Conservation (phyloP, 2,329 filamentous ascomycete species). For the Beauveria sp. region DNA sequence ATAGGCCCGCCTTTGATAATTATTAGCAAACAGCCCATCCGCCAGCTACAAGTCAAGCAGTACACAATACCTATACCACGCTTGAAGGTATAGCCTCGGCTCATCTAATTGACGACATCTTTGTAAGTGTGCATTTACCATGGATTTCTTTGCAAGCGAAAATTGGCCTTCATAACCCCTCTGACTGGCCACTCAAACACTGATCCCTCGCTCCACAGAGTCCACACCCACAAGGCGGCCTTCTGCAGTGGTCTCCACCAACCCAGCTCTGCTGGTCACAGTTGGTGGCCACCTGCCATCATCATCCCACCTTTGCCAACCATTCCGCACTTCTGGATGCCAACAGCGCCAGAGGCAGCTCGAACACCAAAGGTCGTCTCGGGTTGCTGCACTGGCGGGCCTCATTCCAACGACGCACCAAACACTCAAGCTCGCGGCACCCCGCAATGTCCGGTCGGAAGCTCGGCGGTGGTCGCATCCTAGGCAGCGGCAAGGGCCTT, state of each 20-base stretch:
- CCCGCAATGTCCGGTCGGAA: conserved; percentile 69
- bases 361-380: conserved; percentile 28
- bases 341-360: conserved; percentile 19
- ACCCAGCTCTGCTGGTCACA: neutral
- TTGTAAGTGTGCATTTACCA: no score
- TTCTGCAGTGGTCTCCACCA: neutral
- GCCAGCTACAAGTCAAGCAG: no score
- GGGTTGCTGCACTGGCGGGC: conserved; percentile 11
- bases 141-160: neutral
- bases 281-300: conserved; percentile 5
- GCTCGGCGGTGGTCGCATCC: conserved; percentile 84
- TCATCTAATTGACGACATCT: no score
- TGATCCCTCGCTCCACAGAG: neutral
- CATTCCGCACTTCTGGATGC: conserved; percentile 4
- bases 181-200: neutral
- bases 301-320: conserved; percentile 3
- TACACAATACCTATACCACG: no score
- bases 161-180: neutral
- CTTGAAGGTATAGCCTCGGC: no score
- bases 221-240: neutral
- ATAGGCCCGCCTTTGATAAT: no score
- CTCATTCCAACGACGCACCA: neutral
- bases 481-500: conserved; percentile 79
- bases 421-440: neutral
- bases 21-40: no score